These are phyloP conservation scores for Adansonia rubrostipa DNA, from an alignment of 441 rosid species.

Conservation along the genomic window DNA sequence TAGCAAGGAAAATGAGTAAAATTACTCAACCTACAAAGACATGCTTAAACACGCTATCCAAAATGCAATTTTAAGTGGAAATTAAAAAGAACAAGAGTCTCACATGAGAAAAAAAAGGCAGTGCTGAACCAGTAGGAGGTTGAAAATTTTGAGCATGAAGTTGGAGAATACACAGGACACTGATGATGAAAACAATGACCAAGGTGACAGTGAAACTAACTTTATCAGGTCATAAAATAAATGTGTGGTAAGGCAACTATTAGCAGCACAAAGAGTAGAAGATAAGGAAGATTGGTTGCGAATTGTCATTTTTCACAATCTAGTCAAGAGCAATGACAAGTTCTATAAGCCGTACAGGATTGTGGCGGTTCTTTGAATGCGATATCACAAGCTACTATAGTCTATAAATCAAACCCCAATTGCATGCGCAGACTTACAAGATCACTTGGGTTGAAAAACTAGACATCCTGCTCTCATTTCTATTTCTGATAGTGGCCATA, in stretches of 20 bases:
- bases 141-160: not conserved
- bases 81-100: not conserved
- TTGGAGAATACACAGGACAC: not conserved
- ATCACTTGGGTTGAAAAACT: not conserved
- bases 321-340: not conserved
- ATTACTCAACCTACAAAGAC: not conserved
- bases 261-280: not conserved
- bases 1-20: not conserved
- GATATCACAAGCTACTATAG: not conserved
- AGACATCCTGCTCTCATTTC: not conserved
- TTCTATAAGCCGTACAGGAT: not conserved
- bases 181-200: not conserved
- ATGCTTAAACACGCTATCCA: not conserved
- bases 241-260: not conserved
- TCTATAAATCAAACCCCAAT: conserved; percentile 2
- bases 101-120: not conserved
- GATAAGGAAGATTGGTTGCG: not conserved
- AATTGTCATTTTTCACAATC: not conserved
- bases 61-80: not conserved
- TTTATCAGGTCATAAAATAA: not conserved
- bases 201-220: not conserved
- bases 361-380: not conserved
- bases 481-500: not conserved
- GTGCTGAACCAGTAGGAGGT: not conserved
- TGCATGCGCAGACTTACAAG: not conserved